A percentile compares a stretch with the other conserved stretches of the same genome.
Evolutionary conservation across 768 basidiomycete genomes (phyloP).

Genomic region (Xerocomellus chrysenteron): DNA sequence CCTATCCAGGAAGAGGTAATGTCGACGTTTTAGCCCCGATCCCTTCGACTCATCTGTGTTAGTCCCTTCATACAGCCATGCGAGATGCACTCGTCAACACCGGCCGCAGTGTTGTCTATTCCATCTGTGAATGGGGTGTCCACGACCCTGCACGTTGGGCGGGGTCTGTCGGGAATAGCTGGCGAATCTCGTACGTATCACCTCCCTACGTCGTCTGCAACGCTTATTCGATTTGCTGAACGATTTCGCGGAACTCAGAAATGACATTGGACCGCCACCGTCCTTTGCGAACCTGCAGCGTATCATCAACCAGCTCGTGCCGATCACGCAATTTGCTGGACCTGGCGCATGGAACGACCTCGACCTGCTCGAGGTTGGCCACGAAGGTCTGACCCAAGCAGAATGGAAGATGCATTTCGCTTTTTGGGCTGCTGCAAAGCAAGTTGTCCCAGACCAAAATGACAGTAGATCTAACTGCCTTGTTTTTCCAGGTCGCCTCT

Average conservation of each 20-base stretch:
- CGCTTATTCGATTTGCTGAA: not conserved
- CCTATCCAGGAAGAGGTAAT: constrained; percentile 3
- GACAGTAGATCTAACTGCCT: not conserved
- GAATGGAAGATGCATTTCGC: constrained; percentile 13
- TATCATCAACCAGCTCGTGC: constrained; percentile 34
- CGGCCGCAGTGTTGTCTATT: constrained; percentile 39
- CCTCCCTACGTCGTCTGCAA: not conserved
- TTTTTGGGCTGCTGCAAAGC: constrained; percentile 16
- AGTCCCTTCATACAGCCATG: constrained; percentile 6
- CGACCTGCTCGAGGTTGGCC: constrained; percentile 55
- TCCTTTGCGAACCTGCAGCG: constrained; percentile 12
- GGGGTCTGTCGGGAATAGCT: constrained; percentile 47
- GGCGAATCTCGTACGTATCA: constrained; percentile 44
- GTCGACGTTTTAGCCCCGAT: not conserved
- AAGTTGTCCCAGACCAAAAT: not conserved
- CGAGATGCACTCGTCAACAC: constrained; percentile 6
- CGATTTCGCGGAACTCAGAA: not conserved
- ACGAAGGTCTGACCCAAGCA: constrained; percentile 37
- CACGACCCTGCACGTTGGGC: constrained; percentile 53
- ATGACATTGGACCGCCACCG: constrained; percentile 11
- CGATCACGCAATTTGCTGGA: constrained; percentile 47
- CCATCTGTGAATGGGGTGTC: constrained; percentile 52
- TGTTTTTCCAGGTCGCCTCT: constrained; percentile 9
- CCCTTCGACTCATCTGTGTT: not conserved
- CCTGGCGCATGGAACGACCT: constrained; percentile 51